Conservation (phyloP, 1,139 yeast species). For the Lodderomyces metapsilosis region DNA sequence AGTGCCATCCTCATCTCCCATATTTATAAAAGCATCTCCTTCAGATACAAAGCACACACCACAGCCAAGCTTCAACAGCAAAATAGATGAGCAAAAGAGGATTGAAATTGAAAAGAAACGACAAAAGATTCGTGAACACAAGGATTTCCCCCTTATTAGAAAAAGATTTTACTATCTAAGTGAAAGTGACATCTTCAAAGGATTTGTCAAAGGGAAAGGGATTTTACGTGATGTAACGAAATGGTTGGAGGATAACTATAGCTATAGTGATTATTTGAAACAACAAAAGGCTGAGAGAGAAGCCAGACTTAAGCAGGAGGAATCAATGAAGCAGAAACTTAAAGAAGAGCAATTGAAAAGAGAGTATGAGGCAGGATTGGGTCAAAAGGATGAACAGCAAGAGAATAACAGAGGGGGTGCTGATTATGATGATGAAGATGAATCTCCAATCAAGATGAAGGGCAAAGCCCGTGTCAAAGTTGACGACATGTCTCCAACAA, state of each 20-base stretch:
- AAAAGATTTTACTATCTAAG: conserved; percentile 46
- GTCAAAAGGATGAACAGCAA: background rate
- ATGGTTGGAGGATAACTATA: conserved; percentile 42
- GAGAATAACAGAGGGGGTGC: background rate
- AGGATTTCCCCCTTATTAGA: conserved; percentile 49
- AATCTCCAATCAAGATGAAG: conserved; percentile 34
- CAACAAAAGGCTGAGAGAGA: conserved; percentile 22
- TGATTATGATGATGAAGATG: conserved; percentile 22
- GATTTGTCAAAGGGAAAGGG: conserved; percentile 59
- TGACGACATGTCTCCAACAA: conserved; percentile 19
- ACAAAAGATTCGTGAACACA: conserved; percentile 41
- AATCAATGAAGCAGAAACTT: conserved; percentile 16
- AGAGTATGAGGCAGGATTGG: conserved; percentile 15
- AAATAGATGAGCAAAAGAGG: conserved; percentile 24
- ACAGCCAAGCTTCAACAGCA: conserved; percentile 16
- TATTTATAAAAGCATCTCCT: conserved; percentile 27
- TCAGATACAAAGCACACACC: background rate
- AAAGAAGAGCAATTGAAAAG: conserved; percentile 14
- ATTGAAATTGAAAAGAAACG: conserved; percentile 35
- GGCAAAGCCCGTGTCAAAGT: conserved; percentile 32
- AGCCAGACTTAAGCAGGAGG: conserved; percentile 18
- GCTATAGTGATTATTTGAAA: conserved; percentile 24
- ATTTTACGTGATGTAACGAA: conserved; percentile 54
- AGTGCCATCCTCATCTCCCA: conserved; percentile 42
- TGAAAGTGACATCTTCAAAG: conserved; percentile 56